Base-by-base conservation (phyloP, 768 basidiomycete species). In the Serendipita sp. region DNA sequence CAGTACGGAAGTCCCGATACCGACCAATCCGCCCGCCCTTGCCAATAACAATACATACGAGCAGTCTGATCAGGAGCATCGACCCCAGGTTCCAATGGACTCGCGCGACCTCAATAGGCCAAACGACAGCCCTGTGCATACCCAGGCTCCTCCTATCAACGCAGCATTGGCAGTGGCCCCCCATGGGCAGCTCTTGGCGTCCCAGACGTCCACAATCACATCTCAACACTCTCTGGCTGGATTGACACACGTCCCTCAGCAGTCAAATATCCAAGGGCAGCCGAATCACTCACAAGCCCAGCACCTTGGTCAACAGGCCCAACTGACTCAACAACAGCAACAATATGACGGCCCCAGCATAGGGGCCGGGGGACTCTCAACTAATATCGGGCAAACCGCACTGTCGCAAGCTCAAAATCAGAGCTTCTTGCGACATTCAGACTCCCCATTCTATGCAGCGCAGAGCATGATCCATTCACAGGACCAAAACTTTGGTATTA, bases 381-480 rank as follows among this genome's bases (percentile, higher is more conserved):
- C 52, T 46, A 8, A 48, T 46, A 34, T 50, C 13, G 60, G 63
- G 29, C 55, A 37, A 53, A 23, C 27, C 27, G 36, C 36, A 64
- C 50, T 44, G 29, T 34, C 58, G 16, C 62, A 63, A 18, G 8
- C 37, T 8, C 40, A 44, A 16, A 44, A 34, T 29, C 45, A 13
- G 43, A 5, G 13, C 8, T 63, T 18, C 23, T 50, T 63, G n/a
- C 44, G 87, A 63, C 85, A 86, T 69, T 78, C 78, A 10, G 84
- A 88, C 5, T 72, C 79, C 2, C 69, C 74, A 27, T 85, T 84
- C 3, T 89, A 88, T 73, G 13, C 40, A 13, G 88, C 87, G 79
- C 86, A 90, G 69, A 78, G 85, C 0, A 81, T 86, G 5, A 90
- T 88, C 2, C 88, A 88, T 23, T 87, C 88, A 16, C 87, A 88